A percentile compares a stretch with the other conserved stretches of the same genome.
These are phyloP conservation scores for Melastoma malabathricum DNA, from an alignment of 345 rosid genomes.

Conservation along the genomic window DNA sequence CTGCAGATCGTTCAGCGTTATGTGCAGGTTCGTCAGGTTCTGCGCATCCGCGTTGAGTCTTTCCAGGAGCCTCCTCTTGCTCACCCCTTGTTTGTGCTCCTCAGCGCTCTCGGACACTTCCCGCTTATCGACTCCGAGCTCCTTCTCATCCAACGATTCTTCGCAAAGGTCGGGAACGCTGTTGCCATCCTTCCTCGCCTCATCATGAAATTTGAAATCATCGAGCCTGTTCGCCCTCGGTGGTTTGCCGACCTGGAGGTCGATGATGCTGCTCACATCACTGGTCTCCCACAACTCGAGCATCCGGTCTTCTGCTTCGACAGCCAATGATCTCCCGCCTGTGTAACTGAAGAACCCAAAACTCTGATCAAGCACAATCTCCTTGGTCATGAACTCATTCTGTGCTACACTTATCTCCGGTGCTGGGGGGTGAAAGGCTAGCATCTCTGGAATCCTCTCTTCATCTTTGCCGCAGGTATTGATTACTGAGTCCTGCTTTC, in stretches of 20 bases:
- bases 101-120: slow-evolving; percentile 46
- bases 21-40: slow-evolving; percentile 68
- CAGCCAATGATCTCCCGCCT: slow-evolving; percentile 40
- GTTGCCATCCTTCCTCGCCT: slow-evolving; percentile 14
- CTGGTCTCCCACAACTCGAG: slow-evolving; percentile 52
- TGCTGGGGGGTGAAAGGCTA: slow-evolving; percentile 14
- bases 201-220: not conserved
- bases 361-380: slow-evolving; percentile 83
- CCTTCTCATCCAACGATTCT: slow-evolving; percentile 52
- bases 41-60: slow-evolving; percentile 76
- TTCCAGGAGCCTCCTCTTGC: slow-evolving; percentile 59
- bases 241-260: slow-evolving; percentile 35
- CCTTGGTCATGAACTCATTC: slow-evolving; percentile 55
- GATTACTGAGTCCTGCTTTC: slow-evolving; percentile 12
- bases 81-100: slow-evolving; percentile 45
- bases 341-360: slow-evolving; percentile 64
- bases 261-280: slow-evolving; percentile 27
- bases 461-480: slow-evolving; percentile 9
- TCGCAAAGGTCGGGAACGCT: slow-evolving; percentile 20
- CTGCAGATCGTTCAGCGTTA: slow-evolving; percentile 66
- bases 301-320: slow-evolving; percentile 38
- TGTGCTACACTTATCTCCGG: slow-evolving; percentile 18
- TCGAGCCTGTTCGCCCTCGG: slow-evolving; percentile 12
- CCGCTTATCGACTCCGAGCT: slow-evolving; percentile 54
- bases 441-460: slow-evolving; percentile 18